Base-by-base conservation (phyloP, 2,329 filamentous ascomycete species). In the Lasiodiplodia theobromae region DNA sequence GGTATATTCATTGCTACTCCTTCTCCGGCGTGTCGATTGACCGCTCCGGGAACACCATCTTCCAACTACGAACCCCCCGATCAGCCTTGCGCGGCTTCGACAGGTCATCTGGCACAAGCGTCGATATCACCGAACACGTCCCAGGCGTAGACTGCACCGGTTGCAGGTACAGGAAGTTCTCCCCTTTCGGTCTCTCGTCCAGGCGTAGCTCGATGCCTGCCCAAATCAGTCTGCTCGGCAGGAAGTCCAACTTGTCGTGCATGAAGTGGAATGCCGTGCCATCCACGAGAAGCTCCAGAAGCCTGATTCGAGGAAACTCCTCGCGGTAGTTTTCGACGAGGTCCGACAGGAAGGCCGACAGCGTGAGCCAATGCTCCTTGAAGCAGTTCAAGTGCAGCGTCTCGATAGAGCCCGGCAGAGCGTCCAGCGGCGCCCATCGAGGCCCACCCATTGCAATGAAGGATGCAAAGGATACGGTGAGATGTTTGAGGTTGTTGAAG, bases 201-300 rank as follows among this genome's bases (percentile, higher is more conserved):
- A 63, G 21, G 23, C 58, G 34, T 16, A 63, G 40, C 40, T 63
- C 58, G 25, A 63, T 44, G 18, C 58, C 58, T 1, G 58, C 58
- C 58, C 58, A 63, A 25, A 63, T 37, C 40, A 63, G 11, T n/a
- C 58, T 44, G 58, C 47, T 63, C 10, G 58, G 58, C 4, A 63
- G 58, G 58, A 63, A 63, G 18, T 63, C 58, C 16, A 63, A 40
- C 40, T 63, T 63, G 58, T 63, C 58, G 25, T 44, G 40, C 58
- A 63, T 63, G 37, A 63, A 63, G 40, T 63, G 37, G 44, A 63
- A 63, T 3, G 58, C 58, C 25, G 58, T 49, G 28, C 49, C n/a
- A 37, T 63, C 58, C 40, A 63, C 58, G 25, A 63, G 40, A 16
- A 63, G 58, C 40, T 49, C 58, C 25, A 63, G 25, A n/a, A 51